These are phyloP conservation scores for Trichosporon faecale DNA, from an alignment of 1,284 basidiomycete species.

Conservation along the genomic window DNA sequence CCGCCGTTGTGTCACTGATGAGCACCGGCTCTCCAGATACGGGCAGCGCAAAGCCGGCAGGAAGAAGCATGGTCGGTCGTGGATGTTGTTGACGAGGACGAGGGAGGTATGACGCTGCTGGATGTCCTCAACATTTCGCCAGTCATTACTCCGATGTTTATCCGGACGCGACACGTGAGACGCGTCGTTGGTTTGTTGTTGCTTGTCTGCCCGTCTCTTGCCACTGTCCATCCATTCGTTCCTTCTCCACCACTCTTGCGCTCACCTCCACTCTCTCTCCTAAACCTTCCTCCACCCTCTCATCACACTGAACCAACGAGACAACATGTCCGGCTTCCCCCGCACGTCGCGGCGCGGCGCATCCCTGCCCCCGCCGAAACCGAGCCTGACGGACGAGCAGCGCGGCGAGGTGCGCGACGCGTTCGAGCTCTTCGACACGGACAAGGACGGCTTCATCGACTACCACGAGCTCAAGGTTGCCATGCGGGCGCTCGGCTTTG, in stretches of 20 bases:
- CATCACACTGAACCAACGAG: neutral
- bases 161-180: conserved; percentile 1
- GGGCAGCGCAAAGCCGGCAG: neutral
- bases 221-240: neutral
- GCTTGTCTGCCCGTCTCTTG: neutral
- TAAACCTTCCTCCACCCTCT: neutral
- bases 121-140: neutral
- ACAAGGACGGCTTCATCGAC: conserved; percentile 94
- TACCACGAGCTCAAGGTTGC: conserved; percentile 99
- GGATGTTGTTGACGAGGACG: neutral
- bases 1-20: conserved; percentile 46
- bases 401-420: conserved; percentile 98
- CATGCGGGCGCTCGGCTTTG: conserved; percentile 96
- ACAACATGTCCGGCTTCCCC: conserved; percentile 25
- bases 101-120: neutral
- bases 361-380: conserved; percentile 49
- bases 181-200: neutral
- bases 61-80: neutral
- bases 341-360: conserved; percentile 15
- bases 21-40: conserved; percentile 15
- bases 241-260: neutral
- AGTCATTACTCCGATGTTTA: neutral
- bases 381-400: conserved; percentile 88
- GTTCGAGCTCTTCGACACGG: conserved; percentile 97
- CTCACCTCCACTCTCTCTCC: neutral